Evolutionary conservation across 2,329 filamentous ascomycete genomes (phyloP), one percentile per base, ranked within the genome.

Genomic region (Botryotinia narcissicola): DNA sequence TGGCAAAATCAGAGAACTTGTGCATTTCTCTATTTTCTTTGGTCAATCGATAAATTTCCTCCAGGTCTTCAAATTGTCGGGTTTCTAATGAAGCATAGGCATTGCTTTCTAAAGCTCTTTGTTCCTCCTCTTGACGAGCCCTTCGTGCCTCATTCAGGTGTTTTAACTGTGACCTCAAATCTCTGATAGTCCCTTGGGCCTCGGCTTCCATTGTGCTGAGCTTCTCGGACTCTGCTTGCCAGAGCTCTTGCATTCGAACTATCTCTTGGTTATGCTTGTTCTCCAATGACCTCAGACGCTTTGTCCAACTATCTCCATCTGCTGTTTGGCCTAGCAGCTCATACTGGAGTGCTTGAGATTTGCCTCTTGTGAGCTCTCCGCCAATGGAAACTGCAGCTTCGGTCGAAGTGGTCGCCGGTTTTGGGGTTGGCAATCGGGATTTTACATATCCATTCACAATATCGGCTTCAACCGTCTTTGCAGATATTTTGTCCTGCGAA

Each of bases 161-260:
- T 35, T 69, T 69, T 16, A 61, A 22, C 16, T 48, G 37, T 57
- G 20, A 40, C 14, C 40, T 35, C 57, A 73, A 42, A 46, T 61
- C 57, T 32, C 44, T n/a, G 22, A 69, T 73, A 6, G 62, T 68
- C 8, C 9, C 51, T 48, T 73, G n/a, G 5, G 32, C 16, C 29
- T 73, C 42, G 35, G 12, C 32, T 22, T 69, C 44, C 61, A 54
- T 73, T 32, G 35, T 44, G 6, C 57, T 35, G 14, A 59, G 16
- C 18, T 29, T 44, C 32, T 73, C 71, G 14, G 42, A 44, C n/a
- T 73, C 63, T 42, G 25, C 7, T 54, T 73, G 71, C 71, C 71
- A 73, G 2, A 69, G 63, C 18, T 44, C 48, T 70, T 69, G 71
- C 4, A 73, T 48, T 3, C 40, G 51, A 25, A 12, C 20, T 42